A percentile compares a stretch with the other conserved stretches of the same genome.
Evolutionary conservation across 75 land plant species (phyloP).

Genomic region (Picea sitchensis): DNA sequence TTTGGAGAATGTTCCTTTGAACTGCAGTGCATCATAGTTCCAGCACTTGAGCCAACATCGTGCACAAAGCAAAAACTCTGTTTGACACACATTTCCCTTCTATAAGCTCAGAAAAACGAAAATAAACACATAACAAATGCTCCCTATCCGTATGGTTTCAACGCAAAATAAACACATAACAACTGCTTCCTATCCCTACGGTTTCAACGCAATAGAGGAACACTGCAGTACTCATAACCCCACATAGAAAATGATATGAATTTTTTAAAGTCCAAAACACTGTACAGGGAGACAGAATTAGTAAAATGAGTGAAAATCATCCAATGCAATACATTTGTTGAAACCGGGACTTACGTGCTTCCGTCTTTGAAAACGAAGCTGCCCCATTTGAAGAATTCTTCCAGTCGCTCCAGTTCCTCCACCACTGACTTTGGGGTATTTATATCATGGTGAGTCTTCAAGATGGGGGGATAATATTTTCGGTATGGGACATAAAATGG

Average conservation of each 20-base stretch:
- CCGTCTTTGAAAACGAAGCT: conserved; percentile 88
- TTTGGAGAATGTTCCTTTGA: background rate
- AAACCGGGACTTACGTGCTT: conserved; percentile 58
- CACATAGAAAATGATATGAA: too few relatives aligned
- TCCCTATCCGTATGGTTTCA: too few relatives aligned
- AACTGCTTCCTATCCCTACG: too few relatives aligned
- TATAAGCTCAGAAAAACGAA: background rate
- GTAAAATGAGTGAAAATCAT: background rate
- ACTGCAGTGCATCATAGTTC: background rate
- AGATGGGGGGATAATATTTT: conserved; percentile 58
- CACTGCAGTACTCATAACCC: too few relatives aligned
- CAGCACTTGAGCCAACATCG: background rate
- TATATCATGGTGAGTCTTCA: conserved; percentile 61
- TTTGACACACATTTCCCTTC: background rate
- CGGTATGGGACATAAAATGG: conserved; percentile 81
- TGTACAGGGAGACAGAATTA: background rate
- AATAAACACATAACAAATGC: too few relatives aligned
- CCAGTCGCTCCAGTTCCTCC: conserved; percentile 89
- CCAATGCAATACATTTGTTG: background rate
- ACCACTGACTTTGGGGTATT: conserved; percentile 58
- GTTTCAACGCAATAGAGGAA: too few relatives aligned
- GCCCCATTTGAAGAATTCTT: conserved; percentile 84
- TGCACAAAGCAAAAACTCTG: conserved; percentile 1
- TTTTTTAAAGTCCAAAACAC: background rate
- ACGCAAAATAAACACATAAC: too few relatives aligned